These are phyloP conservation scores for Kurtzmaniella quercitrusa DNA, from an alignment of 1,139 yeast species.

Conservation along the genomic window DNA sequence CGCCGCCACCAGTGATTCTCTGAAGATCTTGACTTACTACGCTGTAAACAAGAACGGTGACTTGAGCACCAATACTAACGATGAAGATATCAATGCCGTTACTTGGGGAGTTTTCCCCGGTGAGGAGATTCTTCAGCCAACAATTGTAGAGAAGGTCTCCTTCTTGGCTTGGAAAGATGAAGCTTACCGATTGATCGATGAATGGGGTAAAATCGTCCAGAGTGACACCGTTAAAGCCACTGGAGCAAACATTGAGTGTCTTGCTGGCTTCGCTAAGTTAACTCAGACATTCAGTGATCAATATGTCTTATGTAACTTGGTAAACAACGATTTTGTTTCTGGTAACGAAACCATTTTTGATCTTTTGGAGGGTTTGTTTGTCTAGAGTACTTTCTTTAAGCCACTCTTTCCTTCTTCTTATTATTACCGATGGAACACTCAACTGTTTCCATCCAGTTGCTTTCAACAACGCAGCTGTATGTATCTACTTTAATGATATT, in stretches of 20 bases:
- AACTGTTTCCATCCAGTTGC: constrained; percentile 1
- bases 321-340: constrained; percentile 76
- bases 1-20: constrained; percentile 25
- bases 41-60: constrained; percentile 66
- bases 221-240: constrained; percentile 37
- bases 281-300: constrained; percentile 50
- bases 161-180: constrained; percentile 97
- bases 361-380: constrained; percentile 17
- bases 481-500: neutral
- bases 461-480: constrained; percentile 3
- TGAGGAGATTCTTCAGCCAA: constrained; percentile 85
- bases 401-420: too few species aligned
- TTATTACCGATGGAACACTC: constrained; percentile 1
- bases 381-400: neutral
- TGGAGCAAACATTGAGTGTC: constrained; percentile 27
- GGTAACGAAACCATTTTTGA: constrained; percentile 46
- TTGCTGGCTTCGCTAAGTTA: constrained; percentile 30
- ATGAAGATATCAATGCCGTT: constrained; percentile 51
- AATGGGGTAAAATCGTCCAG: constrained; percentile 64
- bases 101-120: constrained; percentile 72
- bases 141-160: constrained; percentile 85
- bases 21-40: constrained; percentile 66
- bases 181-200: constrained; percentile 75
- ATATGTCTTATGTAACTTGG: constrained; percentile 80
- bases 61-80: constrained; percentile 61